These are phyloP conservation scores for Oidiodendron maius DNA, from an alignment of 495 filamentous ascomycete genomes.

Conservation along the genomic window DNA sequence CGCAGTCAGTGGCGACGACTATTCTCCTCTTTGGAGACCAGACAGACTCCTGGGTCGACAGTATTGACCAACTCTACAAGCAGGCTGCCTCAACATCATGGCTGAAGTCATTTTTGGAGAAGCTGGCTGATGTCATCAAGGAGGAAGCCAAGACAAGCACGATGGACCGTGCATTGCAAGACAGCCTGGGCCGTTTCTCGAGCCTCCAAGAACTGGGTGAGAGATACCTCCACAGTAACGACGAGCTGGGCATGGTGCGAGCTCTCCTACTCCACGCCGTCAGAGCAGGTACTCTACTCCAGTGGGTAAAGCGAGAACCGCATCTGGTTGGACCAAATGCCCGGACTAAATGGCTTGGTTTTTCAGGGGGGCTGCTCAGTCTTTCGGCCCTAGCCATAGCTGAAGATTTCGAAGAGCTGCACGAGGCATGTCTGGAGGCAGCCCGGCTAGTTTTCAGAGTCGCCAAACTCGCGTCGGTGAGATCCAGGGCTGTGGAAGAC, in stretches of 20 bases:
- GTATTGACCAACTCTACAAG: not conserved
- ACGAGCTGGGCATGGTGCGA: not conserved
- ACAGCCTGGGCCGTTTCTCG: not conserved
- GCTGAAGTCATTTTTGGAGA: not conserved
- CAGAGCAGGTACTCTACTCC: not conserved
- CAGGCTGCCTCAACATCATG: not conserved
- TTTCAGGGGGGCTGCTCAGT: not conserved
- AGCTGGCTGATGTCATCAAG: not conserved
- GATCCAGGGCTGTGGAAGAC: not conserved
- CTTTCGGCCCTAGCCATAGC: not conserved
- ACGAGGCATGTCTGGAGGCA: not conserved
- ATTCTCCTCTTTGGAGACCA: not conserved
- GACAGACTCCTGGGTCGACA: not conserved
- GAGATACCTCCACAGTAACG: not conserved
- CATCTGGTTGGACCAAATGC: too few species aligned
- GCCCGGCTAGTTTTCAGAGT: not conserved
- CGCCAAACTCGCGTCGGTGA: not conserved
- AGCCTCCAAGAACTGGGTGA: not conserved
- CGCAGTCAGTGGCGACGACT: slow-evolving; percentile 56
- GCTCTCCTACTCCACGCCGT: not conserved
- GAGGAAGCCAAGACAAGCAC: not conserved
- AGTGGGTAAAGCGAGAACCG: too few species aligned
- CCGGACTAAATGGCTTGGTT: not conserved
- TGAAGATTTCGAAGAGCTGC: not conserved
- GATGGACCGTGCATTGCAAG: not conserved